Evolutionary conservation across 2,329 filamentous ascomycete genomes (phyloP).

Genomic region (Clarireedia monteithiana): DNA sequence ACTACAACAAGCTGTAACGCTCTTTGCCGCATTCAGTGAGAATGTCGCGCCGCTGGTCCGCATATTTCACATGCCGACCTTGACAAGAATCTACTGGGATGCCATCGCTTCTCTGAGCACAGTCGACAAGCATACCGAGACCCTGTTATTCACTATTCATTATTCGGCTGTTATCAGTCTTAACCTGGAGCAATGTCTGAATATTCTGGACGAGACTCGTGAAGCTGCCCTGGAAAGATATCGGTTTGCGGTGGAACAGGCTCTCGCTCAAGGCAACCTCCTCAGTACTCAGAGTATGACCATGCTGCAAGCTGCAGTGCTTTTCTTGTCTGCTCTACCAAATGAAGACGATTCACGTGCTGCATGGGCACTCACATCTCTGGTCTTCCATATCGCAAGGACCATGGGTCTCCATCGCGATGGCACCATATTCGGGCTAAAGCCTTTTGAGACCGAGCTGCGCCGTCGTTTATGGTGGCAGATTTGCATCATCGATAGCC

Average conservation of each 20-base stretch:
- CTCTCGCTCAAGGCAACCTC: slow-evolving; percentile 58
- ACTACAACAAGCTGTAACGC: neutral
- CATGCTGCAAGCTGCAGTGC: slow-evolving; percentile 55
- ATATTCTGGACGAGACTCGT: slow-evolving; percentile 34
- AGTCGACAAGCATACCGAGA: slow-evolving; percentile 39
- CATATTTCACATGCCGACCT: neutral
- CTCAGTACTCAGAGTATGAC: slow-evolving; percentile 43
- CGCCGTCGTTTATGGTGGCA: slow-evolving; percentile 3
- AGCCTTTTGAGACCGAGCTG: slow-evolving; percentile 2
- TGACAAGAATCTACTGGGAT: neutral
- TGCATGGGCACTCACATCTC: slow-evolving; percentile 41
- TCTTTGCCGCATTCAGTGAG: neutral
- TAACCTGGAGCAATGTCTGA: slow-evolving; percentile 43
- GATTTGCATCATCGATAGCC: neutral
- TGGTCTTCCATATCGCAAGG: slow-evolving; percentile 41
- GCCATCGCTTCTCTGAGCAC: neutral
- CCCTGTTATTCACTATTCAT: slow-evolving; percentile 61
- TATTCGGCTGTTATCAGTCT: slow-evolving; percentile 51
- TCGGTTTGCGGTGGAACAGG: slow-evolving; percentile 30
- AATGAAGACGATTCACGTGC: slow-evolving; percentile 32
- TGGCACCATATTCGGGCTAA: slow-evolving; percentile 10
- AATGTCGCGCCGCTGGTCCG: neutral
- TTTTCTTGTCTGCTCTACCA: slow-evolving; percentile 50
- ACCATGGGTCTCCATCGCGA: slow-evolving; percentile 42
- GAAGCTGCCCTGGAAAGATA: neutral